phyloP scores from a whole-genome alignment of 23 red algal genomes.

The Rhodosorus marinus region DNA sequence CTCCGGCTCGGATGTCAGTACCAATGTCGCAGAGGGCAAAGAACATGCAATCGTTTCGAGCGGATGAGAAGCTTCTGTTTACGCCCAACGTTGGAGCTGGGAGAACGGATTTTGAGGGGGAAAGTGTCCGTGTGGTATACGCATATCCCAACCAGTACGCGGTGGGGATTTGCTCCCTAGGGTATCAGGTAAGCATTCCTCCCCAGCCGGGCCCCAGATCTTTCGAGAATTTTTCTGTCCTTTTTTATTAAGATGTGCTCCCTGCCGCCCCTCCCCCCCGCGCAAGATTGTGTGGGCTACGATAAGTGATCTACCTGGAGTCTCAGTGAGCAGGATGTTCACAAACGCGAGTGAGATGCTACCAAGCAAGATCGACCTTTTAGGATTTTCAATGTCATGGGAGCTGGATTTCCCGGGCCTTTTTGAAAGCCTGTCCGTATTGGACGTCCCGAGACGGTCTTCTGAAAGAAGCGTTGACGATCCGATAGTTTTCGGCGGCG shows the following conservation, averaged over 20 bases:
- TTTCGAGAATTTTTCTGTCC: too few relatives aligned
- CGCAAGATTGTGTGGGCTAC: constrained; percentile 10
- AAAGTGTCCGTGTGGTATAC: too few relatives aligned
- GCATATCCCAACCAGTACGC: constrained; percentile 17
- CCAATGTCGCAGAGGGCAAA: too few relatives aligned
- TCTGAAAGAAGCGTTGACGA: neutral
- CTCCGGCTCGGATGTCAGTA: too few relatives aligned
- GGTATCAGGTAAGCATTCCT: too few relatives aligned
- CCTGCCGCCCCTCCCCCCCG: too few relatives aligned
- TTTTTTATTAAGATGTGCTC: too few relatives aligned
- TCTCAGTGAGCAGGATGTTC: constrained; percentile 6
- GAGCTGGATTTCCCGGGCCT: constrained; percentile 19
- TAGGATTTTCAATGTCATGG: constrained; percentile 22
- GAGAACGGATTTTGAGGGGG: too few relatives aligned
- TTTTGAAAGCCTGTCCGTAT: neutral
- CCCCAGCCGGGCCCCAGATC: too few relatives aligned
- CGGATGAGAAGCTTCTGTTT: too few relatives aligned
- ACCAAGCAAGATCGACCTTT: neutral
- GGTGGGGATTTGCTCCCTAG: constrained; percentile 22
- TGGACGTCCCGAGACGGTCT: constrained; percentile 2
- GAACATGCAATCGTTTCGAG: too few relatives aligned
- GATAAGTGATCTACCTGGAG: neutral
- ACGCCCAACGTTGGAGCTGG: too few relatives aligned
- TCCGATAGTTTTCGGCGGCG: constrained; percentile 22
- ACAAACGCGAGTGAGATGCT: constrained; percentile 12